A percentile compares a stretch with the other conserved stretches of the same genome.
phyloP scores from a whole-genome alignment of 2,329 filamentous ascomycete species.

The Plenodomus tracheiphilus region DNA sequence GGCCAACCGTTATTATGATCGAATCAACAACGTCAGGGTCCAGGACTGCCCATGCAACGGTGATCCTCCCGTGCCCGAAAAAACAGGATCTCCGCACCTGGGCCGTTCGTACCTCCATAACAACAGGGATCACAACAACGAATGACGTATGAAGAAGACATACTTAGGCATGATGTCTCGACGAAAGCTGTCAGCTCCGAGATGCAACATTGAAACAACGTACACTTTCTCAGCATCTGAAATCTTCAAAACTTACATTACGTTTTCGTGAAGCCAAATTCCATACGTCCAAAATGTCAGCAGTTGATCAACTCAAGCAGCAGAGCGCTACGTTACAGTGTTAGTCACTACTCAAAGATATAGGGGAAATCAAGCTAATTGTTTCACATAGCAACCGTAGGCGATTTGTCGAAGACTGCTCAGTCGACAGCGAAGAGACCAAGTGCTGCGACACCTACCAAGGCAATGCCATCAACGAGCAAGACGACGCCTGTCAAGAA shows the following conservation, averaged over 20 bases:
- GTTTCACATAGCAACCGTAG: constrained; percentile 29
- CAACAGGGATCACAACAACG: constrained; percentile 14
- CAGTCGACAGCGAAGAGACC: constrained; percentile 32
- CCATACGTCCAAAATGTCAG: constrained; percentile 28
- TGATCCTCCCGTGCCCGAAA: constrained; percentile 20
- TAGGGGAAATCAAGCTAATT: constrained; percentile 5
- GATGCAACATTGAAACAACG: too few species aligned
- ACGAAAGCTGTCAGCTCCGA: constrained; percentile 5
- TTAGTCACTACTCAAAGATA: constrained; percentile 19
- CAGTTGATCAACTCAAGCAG: constrained; percentile 47
- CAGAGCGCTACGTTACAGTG: constrained; percentile 48
- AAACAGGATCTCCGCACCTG: constrained; percentile 24
- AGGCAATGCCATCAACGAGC: constrained; percentile 17
- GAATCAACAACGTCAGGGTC: constrained; percentile 10
- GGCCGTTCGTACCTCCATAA: constrained; percentile 11
- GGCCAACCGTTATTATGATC: not conserved
- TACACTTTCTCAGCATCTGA: too few species aligned
- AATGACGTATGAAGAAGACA: constrained; percentile 23
- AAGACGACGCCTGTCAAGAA: constrained; percentile 21
- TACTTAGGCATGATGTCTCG: constrained; percentile 14
- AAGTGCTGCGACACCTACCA: constrained; percentile 20
- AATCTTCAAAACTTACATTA: too few species aligned
- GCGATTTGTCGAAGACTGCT: constrained; percentile 33
- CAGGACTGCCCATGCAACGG: constrained; percentile 10
- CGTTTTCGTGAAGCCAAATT: not conserved